Conservation (phyloP, 768 basidiomycete species). For the Amanita polypyramis region DNA sequence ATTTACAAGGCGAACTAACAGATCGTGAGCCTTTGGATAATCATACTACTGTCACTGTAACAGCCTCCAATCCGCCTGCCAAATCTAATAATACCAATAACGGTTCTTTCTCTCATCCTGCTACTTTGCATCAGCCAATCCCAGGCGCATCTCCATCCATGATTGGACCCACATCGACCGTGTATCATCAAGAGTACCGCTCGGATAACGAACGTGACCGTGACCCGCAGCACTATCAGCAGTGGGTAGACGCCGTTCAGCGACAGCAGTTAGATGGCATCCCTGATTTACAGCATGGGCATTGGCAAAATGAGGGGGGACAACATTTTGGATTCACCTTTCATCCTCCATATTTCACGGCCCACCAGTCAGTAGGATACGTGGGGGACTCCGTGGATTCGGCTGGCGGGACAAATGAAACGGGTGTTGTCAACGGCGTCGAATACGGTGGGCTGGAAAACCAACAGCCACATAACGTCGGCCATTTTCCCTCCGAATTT, state of each 20-base stretch:
- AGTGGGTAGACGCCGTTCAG: constrained; percentile 24
- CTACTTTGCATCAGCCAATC: constrained; percentile 9
- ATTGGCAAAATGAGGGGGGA: neutral
- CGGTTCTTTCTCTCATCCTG: neutral
- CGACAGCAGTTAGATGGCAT: constrained; percentile 10
- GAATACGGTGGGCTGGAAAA: neutral
- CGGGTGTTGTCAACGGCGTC: neutral
- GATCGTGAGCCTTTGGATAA: neutral
- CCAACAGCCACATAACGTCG: neutral
- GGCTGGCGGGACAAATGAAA: too few species aligned
- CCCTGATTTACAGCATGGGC: constrained; percentile 1
- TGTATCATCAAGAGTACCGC: constrained; percentile 39
- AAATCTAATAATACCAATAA: constrained; percentile 5
- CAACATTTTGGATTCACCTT: constrained; percentile 19
- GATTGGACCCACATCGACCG: constrained; percentile 45
- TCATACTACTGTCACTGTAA: constrained; percentile 2
- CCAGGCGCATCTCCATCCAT: constrained; percentile 25
- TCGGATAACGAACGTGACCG: constrained; percentile 16
- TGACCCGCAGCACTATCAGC: constrained; percentile 26
- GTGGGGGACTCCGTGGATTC: neutral
- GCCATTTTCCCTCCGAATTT: neutral
- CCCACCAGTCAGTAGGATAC: neutral
- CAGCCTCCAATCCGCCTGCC: neutral
- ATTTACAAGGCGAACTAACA: neutral
- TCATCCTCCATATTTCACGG: constrained; percentile 18